Evolutionary conservation across 345 rosid species (phyloP), one percentile per base, ranked within the genome.

Genomic region (Heritiera littoralis): DNA sequence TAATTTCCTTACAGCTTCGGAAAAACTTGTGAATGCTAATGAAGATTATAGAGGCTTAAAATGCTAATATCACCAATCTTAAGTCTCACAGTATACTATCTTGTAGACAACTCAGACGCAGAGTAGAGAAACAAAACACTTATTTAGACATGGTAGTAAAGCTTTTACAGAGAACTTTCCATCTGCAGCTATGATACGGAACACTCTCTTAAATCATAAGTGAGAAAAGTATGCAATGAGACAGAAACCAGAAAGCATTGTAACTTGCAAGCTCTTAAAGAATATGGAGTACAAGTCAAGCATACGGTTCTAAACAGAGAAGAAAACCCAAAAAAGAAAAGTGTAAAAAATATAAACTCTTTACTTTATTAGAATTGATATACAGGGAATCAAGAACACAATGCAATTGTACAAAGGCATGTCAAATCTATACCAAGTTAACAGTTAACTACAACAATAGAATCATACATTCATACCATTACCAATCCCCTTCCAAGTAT

Each of bases 331-430:
- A 66, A 66, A 66, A 66, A 40, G 9, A 40, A 3, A 35, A 17
- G 4, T 13, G 17, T 49, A 49, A 35, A 73, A 41, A 20, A 72
- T 55, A 41, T 41, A 51, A 65, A 10, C 11, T 13, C 28, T 65
- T 32, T 54, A 11, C 35, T 52, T 79, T 63, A 73, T 52, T 79
- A 64, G 46, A 63, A 79, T 13, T 64, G 73, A 63, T 61, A 72
- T 28, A 61, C 7, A 49, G 54, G 55, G 77, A 55, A 73, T 14
- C 20, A 14, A 41, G 45, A 59, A 56, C 64, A 70, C 8, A 49
- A 43, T 9, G 43, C 60, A 43, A 23, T 38, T 15, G 59, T 9
- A 23, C 55, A 75, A 56, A 78, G 64, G 11, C 46, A 55, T 58
- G 40, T 20, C 43, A 6, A 15, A 17, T 66, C 56, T 5, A 77